These are phyloP conservation scores for Schwanniomyces vanrijiae DNA, from an alignment of 805 yeast genomes.

Conservation along the genomic window DNA sequence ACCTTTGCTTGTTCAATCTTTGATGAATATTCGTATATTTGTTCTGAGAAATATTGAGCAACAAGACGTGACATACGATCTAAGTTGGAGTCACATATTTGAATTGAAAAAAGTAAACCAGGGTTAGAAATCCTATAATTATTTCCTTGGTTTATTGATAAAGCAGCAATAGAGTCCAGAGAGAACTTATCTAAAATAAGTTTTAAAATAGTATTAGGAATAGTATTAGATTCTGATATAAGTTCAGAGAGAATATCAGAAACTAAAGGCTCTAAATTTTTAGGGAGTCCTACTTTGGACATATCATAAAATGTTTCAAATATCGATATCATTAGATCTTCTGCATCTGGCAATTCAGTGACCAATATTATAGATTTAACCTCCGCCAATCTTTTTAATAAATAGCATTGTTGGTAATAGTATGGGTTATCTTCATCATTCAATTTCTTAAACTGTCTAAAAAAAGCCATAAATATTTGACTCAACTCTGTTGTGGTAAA, in stretches of 20 bases:
- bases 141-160: conserved; percentile 20
- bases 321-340: conserved; percentile 49
- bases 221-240: conserved; percentile 64
- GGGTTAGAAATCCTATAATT: conserved; percentile 44
- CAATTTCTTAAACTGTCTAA: conserved; percentile 59
- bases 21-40: conserved; percentile 52
- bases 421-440: conserved; percentile 57
- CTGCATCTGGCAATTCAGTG: conserved; percentile 70
- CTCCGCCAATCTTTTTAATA: conserved; percentile 69
- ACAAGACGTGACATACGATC: conserved; percentile 75
- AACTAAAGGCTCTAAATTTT: conserved; percentile 58
- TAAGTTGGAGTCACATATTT: conserved; percentile 66
- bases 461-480: conserved; percentile 64
- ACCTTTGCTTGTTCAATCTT: conserved; percentile 17
- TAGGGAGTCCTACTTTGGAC: conserved; percentile 44
- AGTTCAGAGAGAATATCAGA: conserved; percentile 75
- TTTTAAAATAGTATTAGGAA: conserved; percentile 62
- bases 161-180: conserved; percentile 11
- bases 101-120: conserved; percentile 63
- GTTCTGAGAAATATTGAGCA: conserved; percentile 78
- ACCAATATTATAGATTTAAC: conserved; percentile 72
- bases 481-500: conserved; percentile 63
- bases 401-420: conserved; percentile 60
- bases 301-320: conserved; percentile 65
- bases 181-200: conserved; percentile 66